Conservation (phyloP, 176 grass and related monocot species). For the Carex littledalei region DNA sequence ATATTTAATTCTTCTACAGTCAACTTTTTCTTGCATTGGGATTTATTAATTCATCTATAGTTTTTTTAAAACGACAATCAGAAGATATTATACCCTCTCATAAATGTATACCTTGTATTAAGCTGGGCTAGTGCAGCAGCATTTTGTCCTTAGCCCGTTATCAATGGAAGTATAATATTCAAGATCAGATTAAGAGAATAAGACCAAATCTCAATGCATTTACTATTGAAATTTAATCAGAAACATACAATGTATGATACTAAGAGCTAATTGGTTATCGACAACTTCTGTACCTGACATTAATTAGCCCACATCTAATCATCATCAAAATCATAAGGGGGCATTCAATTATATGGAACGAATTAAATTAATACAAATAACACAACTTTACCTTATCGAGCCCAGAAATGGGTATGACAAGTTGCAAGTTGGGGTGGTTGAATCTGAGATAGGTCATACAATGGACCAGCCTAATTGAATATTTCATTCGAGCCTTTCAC, state of each 20-base stretch:
- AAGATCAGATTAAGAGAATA: constrained; percentile 1
- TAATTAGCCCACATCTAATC: constrained; percentile 3
- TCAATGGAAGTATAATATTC: not conserved
- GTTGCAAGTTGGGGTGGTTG: constrained; percentile 26
- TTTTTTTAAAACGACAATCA: not conserved
- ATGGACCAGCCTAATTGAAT: constrained; percentile 24
- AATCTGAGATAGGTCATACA: constrained; percentile 17
- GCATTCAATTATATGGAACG: not conserved
- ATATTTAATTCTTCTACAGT: constrained; percentile 8
- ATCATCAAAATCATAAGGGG: not conserved
- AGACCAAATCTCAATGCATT: constrained; percentile 5
- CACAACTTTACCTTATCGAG: constrained; percentile 11
- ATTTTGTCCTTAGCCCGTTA: constrained; percentile 1
- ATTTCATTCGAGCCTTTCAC: constrained; percentile 2
- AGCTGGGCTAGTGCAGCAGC: not conserved
- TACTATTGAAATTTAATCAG: not conserved
- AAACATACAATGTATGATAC: constrained; percentile 1
- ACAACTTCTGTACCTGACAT: constrained; percentile 2
- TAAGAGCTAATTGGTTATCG: not conserved
- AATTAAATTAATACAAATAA: not conserved
- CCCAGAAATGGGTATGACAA: constrained; percentile 6
- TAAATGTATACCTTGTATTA: constrained; percentile 16
- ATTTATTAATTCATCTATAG: not conserved
- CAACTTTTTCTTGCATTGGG: constrained; percentile 19
- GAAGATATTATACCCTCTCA: constrained; percentile 2